Evolutionary conservation across 2,329 filamentous ascomycete species (phyloP), one percentile per base, ranked within the genome.

Genomic region (Pseudogymnoascus sp.): DNA sequence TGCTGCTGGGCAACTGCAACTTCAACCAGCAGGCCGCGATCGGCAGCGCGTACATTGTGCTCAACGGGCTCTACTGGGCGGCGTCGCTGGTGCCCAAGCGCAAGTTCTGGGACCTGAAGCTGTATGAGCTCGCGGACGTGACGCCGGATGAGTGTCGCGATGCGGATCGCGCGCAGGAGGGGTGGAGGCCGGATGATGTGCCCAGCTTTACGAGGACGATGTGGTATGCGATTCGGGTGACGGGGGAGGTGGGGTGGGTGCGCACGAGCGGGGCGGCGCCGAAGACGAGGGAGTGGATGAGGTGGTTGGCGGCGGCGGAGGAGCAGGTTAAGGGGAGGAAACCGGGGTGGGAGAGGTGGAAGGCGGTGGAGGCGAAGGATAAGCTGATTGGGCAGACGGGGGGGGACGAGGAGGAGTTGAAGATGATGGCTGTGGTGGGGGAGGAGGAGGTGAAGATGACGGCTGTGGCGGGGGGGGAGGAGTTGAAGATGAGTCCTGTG

Each of bases 1-100:
- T 87, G 11, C 74, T 86, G 13, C 73, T 88, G 35, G 84, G 84
- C 1, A 87, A 87, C 70, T 85, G 83, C 72, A 79, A 78, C n/a
- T 86, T 83, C 78, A 77, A 79, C 50, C 81, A 82, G 65, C 84
- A 88, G 72, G 79, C 83, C 9, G 80, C 84, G 10, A 82, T 87
- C 65, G 83, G 83, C 6, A 76, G 74, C 2, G 76, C 79, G 1
- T 87, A 87, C 67, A 82, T 87, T 63, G 66, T 81, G 3, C 76
- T 87, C 60, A 88, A 87, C 65, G 81, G 79, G 9, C 71, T 82
- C 0, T 87, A 86, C 71, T 87, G 84, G 84, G 65, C 63, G 1
- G 65, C 68, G 3, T 71, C 72, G 2, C 64, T 74, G 2, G 62
- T 73, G 21, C 70, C 81, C 0, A 77, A 78, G 26, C 69, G 72